Percentiles rank a stretch among this genome's conserved stretches.
phyloP scores from a whole-genome alignment of 768 basidiomycete species.

The Pleurotus eryngii region DNA sequence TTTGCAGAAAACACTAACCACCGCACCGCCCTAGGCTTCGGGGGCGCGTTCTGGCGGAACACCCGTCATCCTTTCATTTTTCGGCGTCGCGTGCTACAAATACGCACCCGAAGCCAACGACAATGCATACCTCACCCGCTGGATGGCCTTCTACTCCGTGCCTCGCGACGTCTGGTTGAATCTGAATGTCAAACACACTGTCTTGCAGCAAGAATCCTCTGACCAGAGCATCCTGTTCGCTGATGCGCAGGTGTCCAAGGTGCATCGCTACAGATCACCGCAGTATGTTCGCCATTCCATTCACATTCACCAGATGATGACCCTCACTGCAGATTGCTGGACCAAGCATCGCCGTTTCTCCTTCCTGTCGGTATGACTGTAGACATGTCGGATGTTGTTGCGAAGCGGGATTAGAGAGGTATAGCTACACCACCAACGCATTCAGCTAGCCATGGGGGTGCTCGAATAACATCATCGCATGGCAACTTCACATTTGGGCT shows the following conservation, averaged over 20 bases:
- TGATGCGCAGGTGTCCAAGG: slow-evolving; percentile 40
- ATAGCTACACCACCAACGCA: no score
- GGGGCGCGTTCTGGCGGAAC: slow-evolving; percentile 65
- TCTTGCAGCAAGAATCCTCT: slow-evolving; percentile 38
- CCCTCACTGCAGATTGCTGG: slow-evolving; percentile 41
- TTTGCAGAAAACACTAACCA: background rate
- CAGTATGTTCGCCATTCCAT: slow-evolving; percentile 51
- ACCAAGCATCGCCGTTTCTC: slow-evolving; percentile 59
- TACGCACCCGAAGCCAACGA: slow-evolving; percentile 61
- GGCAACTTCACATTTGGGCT: no score
- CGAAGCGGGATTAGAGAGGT: background rate
- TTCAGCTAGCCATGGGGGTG: no score
- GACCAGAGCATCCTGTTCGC: slow-evolving; percentile 40
- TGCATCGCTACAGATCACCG: slow-evolving; percentile 68
- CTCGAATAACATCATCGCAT: background rate
- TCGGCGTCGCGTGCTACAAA: slow-evolving; percentile 58
- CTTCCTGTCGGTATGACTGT: slow-evolving; percentile 51
- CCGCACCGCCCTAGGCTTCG: slow-evolving; percentile 45
- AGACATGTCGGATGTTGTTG: background rate
- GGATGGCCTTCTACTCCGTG: slow-evolving; percentile 57
- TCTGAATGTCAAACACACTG: slow-evolving; percentile 56
- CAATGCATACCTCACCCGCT: slow-evolving; percentile 62
- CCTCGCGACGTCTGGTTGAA: slow-evolving; percentile 53
- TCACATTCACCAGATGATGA: slow-evolving; percentile 8
- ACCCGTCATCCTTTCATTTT: slow-evolving; percentile 49